Percentiles rank a stretch among this genome's conserved stretches.
Conservation (phyloP, 2,329 filamentous ascomycete species). For the Epichloe coenophiala region DNA sequence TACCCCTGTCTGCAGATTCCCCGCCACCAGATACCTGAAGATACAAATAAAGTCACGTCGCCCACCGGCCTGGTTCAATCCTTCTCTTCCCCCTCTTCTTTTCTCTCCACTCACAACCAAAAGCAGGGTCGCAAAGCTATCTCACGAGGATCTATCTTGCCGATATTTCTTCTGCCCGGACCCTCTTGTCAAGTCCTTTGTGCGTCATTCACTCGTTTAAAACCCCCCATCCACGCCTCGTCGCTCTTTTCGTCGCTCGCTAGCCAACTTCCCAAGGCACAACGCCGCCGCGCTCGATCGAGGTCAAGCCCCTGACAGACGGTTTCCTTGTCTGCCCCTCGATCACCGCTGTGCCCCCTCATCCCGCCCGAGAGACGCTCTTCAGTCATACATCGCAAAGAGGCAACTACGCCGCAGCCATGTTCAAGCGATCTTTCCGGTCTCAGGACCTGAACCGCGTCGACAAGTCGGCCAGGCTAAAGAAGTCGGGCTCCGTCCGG, state of each 20-base stretch:
- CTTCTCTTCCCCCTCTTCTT: conserved; percentile 21
- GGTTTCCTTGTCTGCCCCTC: conserved; percentile 4
- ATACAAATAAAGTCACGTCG: conserved; percentile 5
- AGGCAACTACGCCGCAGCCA: conserved; percentile 30
- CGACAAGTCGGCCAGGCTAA: conserved; percentile 78
- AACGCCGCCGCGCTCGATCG: neutral
- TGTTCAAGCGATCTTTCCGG: conserved; percentile 90
- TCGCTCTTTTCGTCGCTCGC: conserved; percentile 44
- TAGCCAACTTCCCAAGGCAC: conserved; percentile 11
- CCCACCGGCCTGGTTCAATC: conserved; percentile 4
- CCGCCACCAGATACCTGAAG: conserved; percentile 3
- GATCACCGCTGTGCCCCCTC: neutral
- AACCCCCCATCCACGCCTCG: conserved; percentile 15
- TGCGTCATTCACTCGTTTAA: conserved; percentile 24
- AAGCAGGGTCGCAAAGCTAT: conserved; percentile 44
- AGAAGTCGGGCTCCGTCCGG: conserved; percentile 42
- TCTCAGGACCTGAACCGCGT: conserved; percentile 61
- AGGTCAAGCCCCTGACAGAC: conserved; percentile 7
- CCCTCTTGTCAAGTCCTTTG: conserved; percentile 37
- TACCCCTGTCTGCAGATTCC: conserved; percentile 7
- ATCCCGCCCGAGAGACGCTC: conserved; percentile 6
- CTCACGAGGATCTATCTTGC: conserved; percentile 34
- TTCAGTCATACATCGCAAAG: conserved; percentile 7
- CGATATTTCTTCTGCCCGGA: conserved; percentile 39
- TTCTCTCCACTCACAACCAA: conserved; percentile 40